These are phyloP conservation scores for Amanita thiersii DNA, from an alignment of 768 basidiomycete genomes.

Conservation along the genomic window DNA sequence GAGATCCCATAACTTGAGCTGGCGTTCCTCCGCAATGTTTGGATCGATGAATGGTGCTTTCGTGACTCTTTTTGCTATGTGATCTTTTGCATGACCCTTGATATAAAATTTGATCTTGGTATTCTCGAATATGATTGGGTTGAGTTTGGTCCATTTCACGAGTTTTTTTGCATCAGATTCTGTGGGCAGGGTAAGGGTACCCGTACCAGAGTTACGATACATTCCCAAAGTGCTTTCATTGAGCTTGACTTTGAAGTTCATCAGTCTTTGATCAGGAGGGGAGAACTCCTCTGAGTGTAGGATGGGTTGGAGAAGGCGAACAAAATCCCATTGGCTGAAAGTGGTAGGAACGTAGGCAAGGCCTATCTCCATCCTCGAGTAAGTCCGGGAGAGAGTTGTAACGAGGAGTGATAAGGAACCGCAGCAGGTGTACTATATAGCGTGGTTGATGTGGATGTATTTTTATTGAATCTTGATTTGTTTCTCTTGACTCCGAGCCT, in stretches of 20 bases:
- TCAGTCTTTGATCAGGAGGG: slow-evolving; percentile 22
- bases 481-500: too few relatives aligned
- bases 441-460: too few relatives aligned
- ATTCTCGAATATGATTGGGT: slow-evolving; percentile 31
- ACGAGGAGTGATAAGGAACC: too few relatives aligned
- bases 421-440: too few relatives aligned
- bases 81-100: slow-evolving; percentile 17
- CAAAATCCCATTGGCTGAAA: slow-evolving; percentile 48
- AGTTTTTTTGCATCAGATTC: slow-evolving; percentile 35
- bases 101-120: slow-evolving; percentile 24
- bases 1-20: slow-evolving; percentile 33
- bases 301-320: slow-evolving; percentile 42
- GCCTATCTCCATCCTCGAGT: slow-evolving; percentile 26
- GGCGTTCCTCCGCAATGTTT: slow-evolving; percentile 41
- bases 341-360: slow-evolving; percentile 29
- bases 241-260: slow-evolving; percentile 60
- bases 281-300: slow-evolving; percentile 51
- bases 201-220: slow-evolving; percentile 49
- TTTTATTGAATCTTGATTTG: too few relatives aligned
- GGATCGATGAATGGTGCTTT: slow-evolving; percentile 53
- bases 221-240: slow-evolving; percentile 38
- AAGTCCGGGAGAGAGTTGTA: slow-evolving; percentile 6
- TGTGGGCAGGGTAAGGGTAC: slow-evolving; percentile 31
- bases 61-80: slow-evolving; percentile 24
- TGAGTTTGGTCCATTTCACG: slow-evolving; percentile 29